Conservation (phyloP, 129 eudicot species). For the Pittosporum tobira region DNA sequence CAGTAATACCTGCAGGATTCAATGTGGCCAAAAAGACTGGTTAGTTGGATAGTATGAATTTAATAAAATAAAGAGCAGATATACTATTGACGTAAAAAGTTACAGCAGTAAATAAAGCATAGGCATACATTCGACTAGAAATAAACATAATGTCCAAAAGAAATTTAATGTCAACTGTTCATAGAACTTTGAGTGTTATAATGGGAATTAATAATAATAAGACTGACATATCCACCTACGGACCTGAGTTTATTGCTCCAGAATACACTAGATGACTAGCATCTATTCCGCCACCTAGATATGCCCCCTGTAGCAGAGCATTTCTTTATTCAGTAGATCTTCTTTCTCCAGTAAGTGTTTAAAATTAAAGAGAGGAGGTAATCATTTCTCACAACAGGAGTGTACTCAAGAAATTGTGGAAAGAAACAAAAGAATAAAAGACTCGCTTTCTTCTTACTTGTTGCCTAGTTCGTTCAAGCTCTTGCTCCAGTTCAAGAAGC, state of each 20-base stretch:
- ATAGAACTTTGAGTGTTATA: not conserved
- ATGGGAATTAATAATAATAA: constrained; percentile 5
- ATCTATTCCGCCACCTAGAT: constrained; percentile 60
- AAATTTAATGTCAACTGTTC: not conserved
- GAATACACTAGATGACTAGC: constrained; percentile 42
- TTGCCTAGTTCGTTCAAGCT: constrained; percentile 71
- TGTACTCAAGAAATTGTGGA: not conserved
- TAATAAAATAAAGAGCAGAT: not conserved
- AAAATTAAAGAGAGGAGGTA: not conserved
- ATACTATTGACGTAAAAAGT: not conserved
- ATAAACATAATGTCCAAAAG: not conserved
- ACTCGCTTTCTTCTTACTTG: constrained; percentile 39
- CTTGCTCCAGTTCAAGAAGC: constrained; percentile 78
- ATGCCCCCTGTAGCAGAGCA: constrained; percentile 51
- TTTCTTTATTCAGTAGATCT: not conserved
- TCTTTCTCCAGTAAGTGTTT: not conserved
- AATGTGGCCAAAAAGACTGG: not conserved
- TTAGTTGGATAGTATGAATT: not conserved
- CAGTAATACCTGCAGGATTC: constrained; percentile 47
- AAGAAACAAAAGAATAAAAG: not conserved
- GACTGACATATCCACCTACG: constrained; percentile 11
- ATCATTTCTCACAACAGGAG: not conserved
- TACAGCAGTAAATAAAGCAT: not conserved
- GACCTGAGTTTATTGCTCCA: constrained; percentile 60
- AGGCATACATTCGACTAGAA: not conserved